phyloP scores from a whole-genome alignment of 306 rosid species.

The barrel medic (Medicago truncatula) region MtrunA17r5.0-ANR NC_053044.1:52246501-52247000 shows the following conservation, averaged over 20 bases:
- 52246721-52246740: not conserved
- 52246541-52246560: not conserved
- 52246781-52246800: not conserved
- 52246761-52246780: too few relatives aligned
- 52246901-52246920: too few relatives aligned
- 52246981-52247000: too few relatives aligned
- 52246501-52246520: too few relatives aligned
- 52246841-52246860: not conserved
- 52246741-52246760: constrained; percentile 35
- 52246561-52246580: not conserved
- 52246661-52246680: constrained; percentile 27
- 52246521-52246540: not conserved
- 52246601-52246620: not conserved
- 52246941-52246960: too few relatives aligned
- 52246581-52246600: not conserved
- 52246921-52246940: too few relatives aligned
- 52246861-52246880: not conserved
- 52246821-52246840: too few relatives aligned
- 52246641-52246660: not conserved
- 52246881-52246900: too few relatives aligned
- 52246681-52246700: constrained; percentile 30
- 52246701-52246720: not conserved
- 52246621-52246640: not conserved
- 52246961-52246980: too few relatives aligned
- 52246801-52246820: not conserved